Evolutionary conservation across 2,329 filamentous ascomycete genomes (phyloP), one percentile per base, ranked within the genome.

Genomic region (Neofusicoccum parvum): DNA sequence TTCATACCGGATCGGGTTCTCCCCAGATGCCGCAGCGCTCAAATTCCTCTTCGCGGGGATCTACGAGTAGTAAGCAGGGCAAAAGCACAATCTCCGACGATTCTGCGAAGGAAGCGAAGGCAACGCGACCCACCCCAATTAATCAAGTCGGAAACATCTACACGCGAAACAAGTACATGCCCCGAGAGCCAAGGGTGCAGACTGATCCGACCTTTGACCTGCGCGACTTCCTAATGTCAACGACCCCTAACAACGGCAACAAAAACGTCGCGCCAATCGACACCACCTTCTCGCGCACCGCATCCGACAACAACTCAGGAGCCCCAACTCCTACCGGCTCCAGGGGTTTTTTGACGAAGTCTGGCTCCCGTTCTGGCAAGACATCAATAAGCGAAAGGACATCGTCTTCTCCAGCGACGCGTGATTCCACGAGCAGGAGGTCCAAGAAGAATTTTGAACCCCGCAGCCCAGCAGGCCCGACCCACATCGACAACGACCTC

Each of bases 181-280:
- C 92, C 27, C 86, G 93, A 68, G 93, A 97, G 69, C 88, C 92
- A 1, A 86, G 90, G 67, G 82, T 91, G 9, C 84, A 87, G 10
- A 82, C 84, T 5, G 90, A 94, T 68, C 92, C 92, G 0, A 87
- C 90, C 9, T 84, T 88, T 51, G 94, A 97, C 72, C 92, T 97
- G 79, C 91, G 92, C 23, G 90, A 96, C 66, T 97, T 97, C 75
- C 92, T 96, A 72, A 90, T 92, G 67, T 91, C 90, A 0, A 96
- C 92, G 36, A 92, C 92, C 1, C 94, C 71, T 65, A 12, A 37
- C 39, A 34, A 14, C 20, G 72, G 37, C 48, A 20, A 27, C 45
- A 50, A 41, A 43, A 27, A 27, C 9, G 23, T 69, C 5, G 20
- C 59, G 5, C 65, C 65, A 5, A 48, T 66, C 43, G 63, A 65